Conservation (phyloP, 2,329 filamentous ascomycete genomes). For the Ceratocystis smalleyi region DNA sequence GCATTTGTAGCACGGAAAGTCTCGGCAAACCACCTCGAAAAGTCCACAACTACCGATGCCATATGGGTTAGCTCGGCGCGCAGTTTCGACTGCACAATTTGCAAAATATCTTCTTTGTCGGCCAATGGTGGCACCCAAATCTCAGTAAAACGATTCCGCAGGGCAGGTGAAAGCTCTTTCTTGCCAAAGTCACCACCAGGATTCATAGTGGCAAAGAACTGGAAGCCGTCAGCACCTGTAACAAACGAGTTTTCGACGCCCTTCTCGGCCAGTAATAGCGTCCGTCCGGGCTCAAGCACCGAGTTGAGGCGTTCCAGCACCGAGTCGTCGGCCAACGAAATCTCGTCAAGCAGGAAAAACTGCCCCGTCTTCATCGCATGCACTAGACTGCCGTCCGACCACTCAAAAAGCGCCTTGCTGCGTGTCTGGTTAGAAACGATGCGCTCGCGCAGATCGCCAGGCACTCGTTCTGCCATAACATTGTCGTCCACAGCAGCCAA, state of each 20-base stretch:
- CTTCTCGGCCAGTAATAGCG: conserved; percentile 83
- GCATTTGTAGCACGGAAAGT: conserved; percentile 42
- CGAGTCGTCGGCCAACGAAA: conserved; percentile 93
- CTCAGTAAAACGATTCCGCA: conserved; percentile 94
- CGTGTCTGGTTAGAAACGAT: conserved; percentile 40
- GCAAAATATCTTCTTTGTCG: conserved; percentile 67
- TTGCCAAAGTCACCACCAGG: conserved; percentile 97
- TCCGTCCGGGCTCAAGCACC: conserved; percentile 76
- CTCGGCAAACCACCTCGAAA: conserved; percentile 83
- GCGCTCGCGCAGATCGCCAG: conserved; percentile 32
- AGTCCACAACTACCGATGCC: conserved; percentile 59
- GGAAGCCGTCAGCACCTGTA: conserved; percentile 61
- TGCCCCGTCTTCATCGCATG: conserved; percentile 82
- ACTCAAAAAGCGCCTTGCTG: conserved; percentile 81
- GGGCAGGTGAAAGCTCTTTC: conserved; percentile 83
- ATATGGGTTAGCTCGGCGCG: conserved; percentile 37
- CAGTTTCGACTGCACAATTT: conserved; percentile 72
- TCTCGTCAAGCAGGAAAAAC: conserved; percentile 91
- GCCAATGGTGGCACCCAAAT: conserved; percentile 92
- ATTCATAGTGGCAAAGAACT: conserved; percentile 98
- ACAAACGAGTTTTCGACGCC: conserved; percentile 72
- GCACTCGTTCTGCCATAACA: conserved; percentile 29
- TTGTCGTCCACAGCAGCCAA: conserved; percentile 33
- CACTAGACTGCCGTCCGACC: conserved; percentile 86
- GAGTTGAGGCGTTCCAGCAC: conserved; percentile 93